phyloP scores from a whole-genome alignment of 2,329 filamentous ascomycete species.

The Aureobasidium subglaciale region DNA sequence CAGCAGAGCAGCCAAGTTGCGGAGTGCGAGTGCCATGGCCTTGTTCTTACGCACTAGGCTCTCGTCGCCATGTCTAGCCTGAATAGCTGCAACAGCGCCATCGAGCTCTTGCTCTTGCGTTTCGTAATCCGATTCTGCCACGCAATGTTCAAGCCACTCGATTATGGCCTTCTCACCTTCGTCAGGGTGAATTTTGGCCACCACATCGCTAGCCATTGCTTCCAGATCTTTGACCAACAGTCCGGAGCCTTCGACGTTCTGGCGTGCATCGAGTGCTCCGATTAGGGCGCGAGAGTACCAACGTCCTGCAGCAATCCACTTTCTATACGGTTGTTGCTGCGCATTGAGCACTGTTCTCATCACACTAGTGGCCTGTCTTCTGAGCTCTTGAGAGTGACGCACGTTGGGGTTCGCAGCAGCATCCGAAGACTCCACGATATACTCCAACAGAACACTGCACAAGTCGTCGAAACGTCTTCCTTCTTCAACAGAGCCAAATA shows the following conservation, averaged over 20 bases:
- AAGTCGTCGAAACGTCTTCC: conserved; percentile 66
- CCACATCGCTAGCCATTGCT: conserved; percentile 64
- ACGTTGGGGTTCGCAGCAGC: conserved; percentile 21
- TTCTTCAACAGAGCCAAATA: conserved; percentile 56
- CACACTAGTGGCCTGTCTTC: conserved; percentile 65
- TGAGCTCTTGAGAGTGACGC: conserved; percentile 50
- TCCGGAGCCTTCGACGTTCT: conserved; percentile 58
- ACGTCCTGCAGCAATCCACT: conserved; percentile 24
- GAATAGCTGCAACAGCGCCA: conserved; percentile 32
- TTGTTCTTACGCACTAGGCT: conserved; percentile 3
- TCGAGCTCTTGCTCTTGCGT: conserved; percentile 2
- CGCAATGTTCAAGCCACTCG: conserved; percentile 35
- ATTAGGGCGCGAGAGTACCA: conserved; percentile 63
- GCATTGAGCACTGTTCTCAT: conserved; percentile 64
- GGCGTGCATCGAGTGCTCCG: conserved; percentile 58
- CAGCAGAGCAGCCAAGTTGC: conserved; percentile 55
- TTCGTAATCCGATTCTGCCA: conserved; percentile 60
- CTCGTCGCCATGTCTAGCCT: neutral
- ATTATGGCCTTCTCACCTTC: conserved; percentile 40
- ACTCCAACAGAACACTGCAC: conserved; percentile 61
- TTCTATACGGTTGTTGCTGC: conserved; percentile 56
- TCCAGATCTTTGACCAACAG: conserved; percentile 71
- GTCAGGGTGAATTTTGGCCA: conserved; percentile 55
- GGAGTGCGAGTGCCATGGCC: conserved; percentile 49
- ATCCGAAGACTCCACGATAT: conserved; percentile 48